Evolutionary conservation across 345 rosid species (phyloP), one percentile per base, ranked within the genome.

Genomic region (Moricandia moricandioides): DNA sequence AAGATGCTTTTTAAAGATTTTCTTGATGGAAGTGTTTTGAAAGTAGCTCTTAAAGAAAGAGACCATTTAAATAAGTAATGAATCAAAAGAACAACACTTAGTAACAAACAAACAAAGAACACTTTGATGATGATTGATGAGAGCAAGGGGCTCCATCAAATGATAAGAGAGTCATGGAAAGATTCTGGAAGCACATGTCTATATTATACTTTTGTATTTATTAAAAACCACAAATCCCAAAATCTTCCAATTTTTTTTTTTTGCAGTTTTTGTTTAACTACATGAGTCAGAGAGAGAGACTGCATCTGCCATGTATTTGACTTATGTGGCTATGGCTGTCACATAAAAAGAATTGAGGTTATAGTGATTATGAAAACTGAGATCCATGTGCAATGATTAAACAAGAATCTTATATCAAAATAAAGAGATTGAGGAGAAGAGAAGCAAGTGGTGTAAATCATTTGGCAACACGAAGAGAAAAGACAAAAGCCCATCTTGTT

Each of bases 381-480:
- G 73, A 67, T 61, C 10, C 79, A 75, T 75, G 79, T 75, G 75
- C 70, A 70, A 76, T 63, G 80, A 76, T 76, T 76, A 70, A 13
- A 54, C 54, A 59, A 60, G 55, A 68, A 43, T n/a, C 68, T 47
- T 33, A 58, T 6, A 30, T 65, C 26, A 16, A 73, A 18, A 17
- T 30, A 17, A 27, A 24, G 31, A 43, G 65, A 65, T 3, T 40
- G 11, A 12, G 0, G 45, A 73, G 13, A 43, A 24, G 65, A 73
- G 34, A 65, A 55, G 56, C 64, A 12, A 74, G 51, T 14, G 47
- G 71, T 13, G 33, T 73, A 40, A 45, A 73, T 56, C 54, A 40
- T 40, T 65, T 65, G 70, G 64, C 45, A 73, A 56, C 64, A 65
- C 56, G 26, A 61, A 61, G 45, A 30, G 33, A 43, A 43, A 40